These are phyloP conservation scores for Lentinula novae-zelandiae DNA, from an alignment of 1,284 basidiomycete genomes.

Conservation along the genomic window DNA sequence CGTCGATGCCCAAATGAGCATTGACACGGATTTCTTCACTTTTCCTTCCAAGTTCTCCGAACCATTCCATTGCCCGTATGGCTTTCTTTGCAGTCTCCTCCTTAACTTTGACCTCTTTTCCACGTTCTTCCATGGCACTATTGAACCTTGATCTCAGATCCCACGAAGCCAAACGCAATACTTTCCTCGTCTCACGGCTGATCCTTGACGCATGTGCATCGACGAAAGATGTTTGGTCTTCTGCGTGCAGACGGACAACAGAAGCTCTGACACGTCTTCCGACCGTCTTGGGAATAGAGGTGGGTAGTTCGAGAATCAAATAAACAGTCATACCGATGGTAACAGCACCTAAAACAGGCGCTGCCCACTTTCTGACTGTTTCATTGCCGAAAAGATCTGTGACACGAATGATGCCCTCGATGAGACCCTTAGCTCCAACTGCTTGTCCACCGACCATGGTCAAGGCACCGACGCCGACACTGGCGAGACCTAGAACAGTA, in stretches of 20 bases:
- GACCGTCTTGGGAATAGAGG: conserved; percentile 88
- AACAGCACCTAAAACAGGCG: conserved; percentile 77
- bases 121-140: conserved; percentile 74
- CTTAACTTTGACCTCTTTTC: conserved; percentile 71
- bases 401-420: conserved; percentile 75
- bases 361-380: conserved; percentile 82
- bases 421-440: conserved; percentile 72
- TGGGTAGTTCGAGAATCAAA: conserved; percentile 86
- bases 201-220: conserved; percentile 73
- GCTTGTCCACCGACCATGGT: conserved; percentile 84
- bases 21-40: conserved; percentile 54
- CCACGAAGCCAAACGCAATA: conserved; percentile 90
- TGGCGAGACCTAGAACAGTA: conserved; percentile 70
- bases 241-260: conserved; percentile 41
- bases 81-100: conserved; percentile 76
- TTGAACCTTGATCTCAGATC: conserved; percentile 87
- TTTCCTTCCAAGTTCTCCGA: conserved; percentile 55
- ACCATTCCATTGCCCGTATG: conserved; percentile 69
- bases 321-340: conserved; percentile 79
- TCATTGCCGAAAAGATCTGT: conserved; percentile 84
- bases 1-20: conserved; percentile 23
- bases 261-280: conserved; percentile 73
- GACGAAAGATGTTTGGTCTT: conserved; percentile 52
- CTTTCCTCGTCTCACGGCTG: conserved; percentile 88
- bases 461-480: conserved; percentile 80